Evolutionary conservation across 225 moss, liverwort and hornwort species (phyloP), one percentile per base, ranked within the genome.

Genomic region (Lunularia cruciata): DNA sequence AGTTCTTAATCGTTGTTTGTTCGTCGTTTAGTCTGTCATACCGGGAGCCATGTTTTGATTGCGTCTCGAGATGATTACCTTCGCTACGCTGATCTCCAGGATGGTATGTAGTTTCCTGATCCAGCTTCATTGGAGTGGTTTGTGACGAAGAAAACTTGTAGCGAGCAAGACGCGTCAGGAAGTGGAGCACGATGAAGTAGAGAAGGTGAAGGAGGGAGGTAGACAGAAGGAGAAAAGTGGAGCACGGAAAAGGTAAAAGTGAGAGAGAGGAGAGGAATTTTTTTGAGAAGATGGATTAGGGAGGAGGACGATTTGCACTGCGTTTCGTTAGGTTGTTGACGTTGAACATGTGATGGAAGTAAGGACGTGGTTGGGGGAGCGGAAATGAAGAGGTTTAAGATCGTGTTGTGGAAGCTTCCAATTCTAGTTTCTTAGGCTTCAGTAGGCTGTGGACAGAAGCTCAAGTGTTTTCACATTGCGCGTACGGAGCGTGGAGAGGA

Each of bases 11-110:
- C 12, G 12, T 19, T 6, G 39, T 62, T 5, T 40, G n/a, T 59
- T 26, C 61, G 43, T 63, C 63, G 40, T 63, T 27, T 16, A 27
- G 63, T 64, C 45, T 45, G 43, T 63, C 45, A 26, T 63, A 28
- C 42, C 28, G 5, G 15, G 15, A 19, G 20, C n/a, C 37, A 60
- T 39, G n/a, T n/a, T n/a, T n/a, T n/a, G 40, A 40, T 40, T 8
- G 42, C 7, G 2, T 40, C 45, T 16, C 5, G 45, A 15, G 25
- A 30, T 25, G 30, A 31, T 46, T 19, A 30, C 63, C 30, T 47
- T 28, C 11, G 28, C 28, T 38, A 60, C 36, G 36, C 20, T 35
- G 35, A 59, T 39, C 23, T 38, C 23, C 23, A 25, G 8, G 18
- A 45, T 63, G 0, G 22, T 63, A 16, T 63, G 28, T 28, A 63